Conservation (phyloP, 257 asterid species). For the Penstemon eatonii region DNA sequence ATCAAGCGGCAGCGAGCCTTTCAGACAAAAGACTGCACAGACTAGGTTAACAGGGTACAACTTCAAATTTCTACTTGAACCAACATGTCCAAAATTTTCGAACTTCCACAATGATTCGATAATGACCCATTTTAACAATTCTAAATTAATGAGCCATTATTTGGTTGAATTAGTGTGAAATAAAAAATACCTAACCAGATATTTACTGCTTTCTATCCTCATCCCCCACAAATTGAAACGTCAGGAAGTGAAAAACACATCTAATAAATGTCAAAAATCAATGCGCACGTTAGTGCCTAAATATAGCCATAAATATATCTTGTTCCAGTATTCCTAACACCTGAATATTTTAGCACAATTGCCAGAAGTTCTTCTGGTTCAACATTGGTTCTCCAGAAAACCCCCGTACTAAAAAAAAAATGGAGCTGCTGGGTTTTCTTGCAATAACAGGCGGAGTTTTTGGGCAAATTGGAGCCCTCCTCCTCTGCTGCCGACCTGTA, state of each 20-base stretch:
- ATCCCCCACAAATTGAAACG: not conserved
- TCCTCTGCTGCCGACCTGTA: conserved; percentile 33
- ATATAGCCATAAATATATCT: not conserved
- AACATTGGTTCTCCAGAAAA: not conserved
- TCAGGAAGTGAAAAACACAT: not conserved
- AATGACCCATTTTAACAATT: no score
- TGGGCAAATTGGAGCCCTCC: conserved; percentile 11
- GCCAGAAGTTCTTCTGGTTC: not conserved
- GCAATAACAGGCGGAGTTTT: not conserved
- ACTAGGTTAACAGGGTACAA: no score
- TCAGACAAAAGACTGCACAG: no score
- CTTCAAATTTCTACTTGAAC: no score
- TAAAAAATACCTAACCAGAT: no score
- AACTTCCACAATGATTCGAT: no score
- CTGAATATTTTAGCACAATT: no score
- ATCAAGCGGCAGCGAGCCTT: no score
- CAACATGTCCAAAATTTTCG: no score
- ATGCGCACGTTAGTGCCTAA: not conserved
- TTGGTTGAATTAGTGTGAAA: no score
- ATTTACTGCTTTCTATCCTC: not conserved
- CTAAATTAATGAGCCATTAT: no score
- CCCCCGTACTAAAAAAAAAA: not conserved
- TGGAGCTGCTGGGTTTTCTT: not conserved
- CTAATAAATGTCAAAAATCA: not conserved
- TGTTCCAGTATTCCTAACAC: no score